phyloP scores from a whole-genome alignment of 1,139 yeast species.

The Pichia sp. region DNA sequence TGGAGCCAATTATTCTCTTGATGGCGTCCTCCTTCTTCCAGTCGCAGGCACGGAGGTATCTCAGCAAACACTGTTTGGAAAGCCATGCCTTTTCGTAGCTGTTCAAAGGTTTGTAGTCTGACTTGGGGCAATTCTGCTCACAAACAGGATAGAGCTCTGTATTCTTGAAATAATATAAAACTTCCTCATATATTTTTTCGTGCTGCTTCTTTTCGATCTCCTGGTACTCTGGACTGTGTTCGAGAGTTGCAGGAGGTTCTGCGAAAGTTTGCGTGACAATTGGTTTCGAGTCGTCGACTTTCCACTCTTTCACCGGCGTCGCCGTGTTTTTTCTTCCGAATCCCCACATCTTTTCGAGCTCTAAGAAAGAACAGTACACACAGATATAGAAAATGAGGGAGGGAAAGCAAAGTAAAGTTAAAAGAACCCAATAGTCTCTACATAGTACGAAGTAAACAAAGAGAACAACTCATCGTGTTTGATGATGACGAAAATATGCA shows the following conservation, averaged over 20 bases:
- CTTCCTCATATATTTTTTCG: conserved; percentile 50
- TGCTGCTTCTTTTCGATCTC: conserved; percentile 43
- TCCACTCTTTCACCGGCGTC: conserved; percentile 25
- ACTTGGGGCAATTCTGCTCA: conserved; percentile 35
- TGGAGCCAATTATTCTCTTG: conserved; percentile 54
- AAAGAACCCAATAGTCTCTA: background rate
- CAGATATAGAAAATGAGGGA: background rate
- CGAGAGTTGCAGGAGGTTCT: conserved; percentile 19
- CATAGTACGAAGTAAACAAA: no score
- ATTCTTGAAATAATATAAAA: conserved; percentile 51
- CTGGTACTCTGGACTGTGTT: conserved; percentile 21
- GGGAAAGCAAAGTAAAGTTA: background rate
- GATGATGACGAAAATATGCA: background rate
- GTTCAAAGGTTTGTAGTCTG: conserved; percentile 37
- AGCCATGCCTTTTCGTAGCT: conserved; percentile 80
- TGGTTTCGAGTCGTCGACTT: conserved; percentile 23
- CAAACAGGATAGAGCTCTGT: conserved; percentile 35
- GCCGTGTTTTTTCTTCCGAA: conserved; percentile 22
- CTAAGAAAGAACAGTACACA: background rate
- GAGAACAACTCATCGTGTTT: no score
- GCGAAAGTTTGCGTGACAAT: conserved; percentile 21
- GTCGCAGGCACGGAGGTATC: conserved; percentile 85
- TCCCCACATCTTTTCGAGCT: conserved; percentile 25
- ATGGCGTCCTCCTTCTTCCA: conserved; percentile 73
- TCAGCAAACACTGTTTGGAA: conserved; percentile 77